A percentile compares a stretch with the other conserved stretches of the same genome.
phyloP scores from a whole-genome alignment of 768 basidiomycete species.

The Jaapia argillacea region DNA sequence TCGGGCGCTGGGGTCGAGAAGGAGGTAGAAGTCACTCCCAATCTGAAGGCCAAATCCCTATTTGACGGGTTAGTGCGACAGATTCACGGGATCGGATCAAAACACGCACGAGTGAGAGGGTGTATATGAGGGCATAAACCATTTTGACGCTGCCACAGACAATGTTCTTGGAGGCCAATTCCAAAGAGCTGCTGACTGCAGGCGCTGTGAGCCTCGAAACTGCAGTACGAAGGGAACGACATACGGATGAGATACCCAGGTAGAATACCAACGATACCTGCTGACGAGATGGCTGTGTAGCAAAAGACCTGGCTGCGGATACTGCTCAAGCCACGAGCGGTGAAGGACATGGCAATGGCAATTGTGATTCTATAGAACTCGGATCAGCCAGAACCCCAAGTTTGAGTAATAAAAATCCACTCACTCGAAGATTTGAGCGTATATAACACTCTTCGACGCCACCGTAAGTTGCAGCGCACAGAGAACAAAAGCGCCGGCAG shows the following conservation, averaged over 20 bases:
- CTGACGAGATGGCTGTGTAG: slow-evolving; percentile 84
- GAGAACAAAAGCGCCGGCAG: slow-evolving; percentile 55
- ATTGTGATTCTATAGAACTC: slow-evolving; percentile 57
- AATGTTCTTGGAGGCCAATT: slow-evolving; percentile 80
- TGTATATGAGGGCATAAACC: slow-evolving; percentile 85
- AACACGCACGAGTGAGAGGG: slow-evolving; percentile 75
- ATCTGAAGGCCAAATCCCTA: slow-evolving; percentile 80
- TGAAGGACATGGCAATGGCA: slow-evolving; percentile 72
- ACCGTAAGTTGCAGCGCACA: slow-evolving; percentile 64
- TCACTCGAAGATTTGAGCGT: slow-evolving; percentile 89
- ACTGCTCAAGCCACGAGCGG: slow-evolving; percentile 73
- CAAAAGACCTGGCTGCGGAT: slow-evolving; percentile 76
- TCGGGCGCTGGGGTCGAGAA: slow-evolving; percentile 52
- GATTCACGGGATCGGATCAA: no score
- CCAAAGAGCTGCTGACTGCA: slow-evolving; percentile 78
- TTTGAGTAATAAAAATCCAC: slow-evolving; percentile 16
- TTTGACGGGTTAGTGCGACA: no score
- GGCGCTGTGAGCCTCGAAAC: slow-evolving; percentile 9
- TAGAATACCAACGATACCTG: slow-evolving; percentile 80
- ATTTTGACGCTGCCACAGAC: slow-evolving; percentile 79
- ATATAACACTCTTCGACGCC: slow-evolving; percentile 67
- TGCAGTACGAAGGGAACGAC: no score
- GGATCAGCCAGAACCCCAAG: slow-evolving; percentile 5
- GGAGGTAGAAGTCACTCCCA: slow-evolving; percentile 70
- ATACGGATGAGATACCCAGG: slow-evolving; percentile 82